Conservation (phyloP, 106 monocot species). For the Platanthera guangdongensis region DNA sequence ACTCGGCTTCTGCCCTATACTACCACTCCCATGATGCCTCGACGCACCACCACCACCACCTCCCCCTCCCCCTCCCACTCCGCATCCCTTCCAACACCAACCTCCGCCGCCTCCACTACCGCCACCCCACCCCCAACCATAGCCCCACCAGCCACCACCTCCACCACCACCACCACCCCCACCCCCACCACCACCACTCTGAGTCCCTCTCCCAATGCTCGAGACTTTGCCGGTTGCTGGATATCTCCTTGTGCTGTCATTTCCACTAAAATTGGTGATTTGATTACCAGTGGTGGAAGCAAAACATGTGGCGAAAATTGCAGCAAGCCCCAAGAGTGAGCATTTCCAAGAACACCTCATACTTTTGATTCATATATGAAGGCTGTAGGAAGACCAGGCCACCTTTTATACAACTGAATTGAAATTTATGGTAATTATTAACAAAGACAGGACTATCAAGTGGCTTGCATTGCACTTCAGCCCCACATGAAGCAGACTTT, state of each 20-base stretch:
- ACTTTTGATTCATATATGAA: not conserved
- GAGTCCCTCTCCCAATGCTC: not conserved
- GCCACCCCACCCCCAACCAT: not conserved
- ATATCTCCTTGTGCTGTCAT: not conserved
- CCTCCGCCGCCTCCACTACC: conserved; percentile 1
- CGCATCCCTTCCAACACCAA: not conserved
- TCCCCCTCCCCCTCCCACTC: conserved; percentile 6
- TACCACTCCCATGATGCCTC: not conserved
- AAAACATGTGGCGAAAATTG: not conserved
- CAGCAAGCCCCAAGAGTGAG: not conserved
- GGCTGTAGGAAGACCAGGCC: not conserved
- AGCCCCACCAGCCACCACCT: not conserved
- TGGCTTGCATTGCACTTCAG: conserved; percentile 16
- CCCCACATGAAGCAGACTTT: conserved; percentile 7
- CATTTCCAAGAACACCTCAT: not conserved
- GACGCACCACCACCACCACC: not conserved
- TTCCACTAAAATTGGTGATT: not conserved
- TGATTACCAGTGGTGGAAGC: not conserved
- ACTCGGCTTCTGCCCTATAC: conserved; percentile 14
- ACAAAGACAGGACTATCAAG: not conserved
- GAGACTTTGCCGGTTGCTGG: not conserved
- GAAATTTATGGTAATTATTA: conserved; percentile 10
- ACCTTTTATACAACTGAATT: conserved; percentile 6
- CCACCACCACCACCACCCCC: conserved; percentile 10
- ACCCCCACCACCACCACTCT: not conserved